Base-by-base conservation (phyloP, 106 monocot species). In the Xerophyta viscosa region DNA sequence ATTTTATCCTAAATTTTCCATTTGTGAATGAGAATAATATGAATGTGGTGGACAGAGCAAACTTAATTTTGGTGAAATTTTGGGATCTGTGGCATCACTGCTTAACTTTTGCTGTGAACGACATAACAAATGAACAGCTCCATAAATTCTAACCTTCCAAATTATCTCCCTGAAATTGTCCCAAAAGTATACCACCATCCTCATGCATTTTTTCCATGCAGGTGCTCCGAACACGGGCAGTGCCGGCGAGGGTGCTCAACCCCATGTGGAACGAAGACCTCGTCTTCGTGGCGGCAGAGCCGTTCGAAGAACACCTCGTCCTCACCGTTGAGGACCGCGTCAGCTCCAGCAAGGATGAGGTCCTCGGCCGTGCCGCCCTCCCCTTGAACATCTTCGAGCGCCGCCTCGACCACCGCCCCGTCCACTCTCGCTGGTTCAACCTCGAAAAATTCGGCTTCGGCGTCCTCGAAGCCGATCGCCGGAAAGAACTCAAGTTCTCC, bases 261-360 rank as follows among this genome's bases (percentile, higher is more conserved):
- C 74, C 74, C 2, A 45, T 61, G 27, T 74, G 74, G 74, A 74
- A 74, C 45, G 74, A 74, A 48, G 74, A 74, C 48, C 29, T 74
- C 6, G 46, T 74, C 11, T 74, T 74, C 55, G 74, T 74, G 13
- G 74, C 53, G 17, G 74, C 74, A 1, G 74, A 74, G 49, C 74
- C 74, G 23, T 74, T 74, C 24, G 74, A 74, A 42, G 74, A 74
- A 31, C 61, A 61, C 29, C 50, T 74, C 3, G 50, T 74, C 10
- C 20, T 74, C 4, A 48, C 41, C 8, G 62, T 74, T 2, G 74
- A 74, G 31, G 74, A 74, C 42, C 46, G 56, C 10, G 74, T 74
- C 23, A 31, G 41, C 19, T 55, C 52, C 1, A 24, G 45, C 24
- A 74, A 74, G 8, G 67, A 67, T 17, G 67, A 67, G 29, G 49